Evolutionary conservation across 2,329 filamentous ascomycete genomes (phyloP), one percentile per base, ranked within the genome.

Genomic region (Thelonectria olida): DNA sequence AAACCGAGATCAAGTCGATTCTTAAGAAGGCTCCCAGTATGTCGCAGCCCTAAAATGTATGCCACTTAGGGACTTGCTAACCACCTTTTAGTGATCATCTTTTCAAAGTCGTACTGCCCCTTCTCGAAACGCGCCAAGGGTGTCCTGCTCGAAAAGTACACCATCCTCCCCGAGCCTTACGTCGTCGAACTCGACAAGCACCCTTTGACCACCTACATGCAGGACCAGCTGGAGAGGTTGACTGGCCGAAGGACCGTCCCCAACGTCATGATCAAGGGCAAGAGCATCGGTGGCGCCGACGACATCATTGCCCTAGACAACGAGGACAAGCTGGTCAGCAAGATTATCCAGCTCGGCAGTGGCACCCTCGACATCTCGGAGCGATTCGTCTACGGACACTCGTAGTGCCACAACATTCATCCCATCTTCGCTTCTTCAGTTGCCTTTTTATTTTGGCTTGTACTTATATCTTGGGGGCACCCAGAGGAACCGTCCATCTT

Each of bases 21-120:
- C 78, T 98, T 66, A 96, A 94, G 80, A 90, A 89, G 73, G 89
- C 92, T 3, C 93, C 95, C 15, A 90, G 93, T 96, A 86, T 68
- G 86, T 80, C 4, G 9, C 19, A 27, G 10, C 20, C 39, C 15
- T 19, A 10, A 15, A 42, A 2, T 7, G 3, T 34, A 15, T 34
- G 15, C 31, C 31, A 6, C 28, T 48, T 17, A 6, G 42, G n/a
- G 38, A 41, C 7, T 10, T 54, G 54, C 68, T 64, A 51, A 55
- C 70, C 22, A 7, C 7, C 17, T 13, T 19, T 3, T 67, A 96
- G 93, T 98, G 62, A 92, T 97, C 75, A 92, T 99, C 71, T 98
- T 98, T 81, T 97, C 93, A 66, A 98, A 99, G 79, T 88, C 91
- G 1, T 97, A 95, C 80, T 99, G 96, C 77, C 93, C 91, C 1